A percentile compares a stretch with the other conserved stretches of the same genome.
These are phyloP conservation scores for Ceratobasidium sp. DNA, from an alignment of 1,284 basidiomycete species.

Conservation along the genomic window DNA sequence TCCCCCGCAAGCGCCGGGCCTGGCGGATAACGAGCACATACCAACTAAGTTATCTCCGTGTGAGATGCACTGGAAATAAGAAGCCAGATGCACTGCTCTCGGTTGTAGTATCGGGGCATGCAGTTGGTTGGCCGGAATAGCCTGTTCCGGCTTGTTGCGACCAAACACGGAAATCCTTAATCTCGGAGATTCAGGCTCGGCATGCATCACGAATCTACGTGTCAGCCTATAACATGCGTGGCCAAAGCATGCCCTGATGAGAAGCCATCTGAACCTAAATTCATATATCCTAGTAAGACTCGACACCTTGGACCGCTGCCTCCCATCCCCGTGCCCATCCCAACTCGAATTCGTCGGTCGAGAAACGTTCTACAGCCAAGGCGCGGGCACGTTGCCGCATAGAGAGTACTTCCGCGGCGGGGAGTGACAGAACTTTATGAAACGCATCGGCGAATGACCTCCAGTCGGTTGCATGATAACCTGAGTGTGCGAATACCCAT, in stretches of 20 bases:
- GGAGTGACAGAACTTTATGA: conserved; percentile 71
- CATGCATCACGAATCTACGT: not conserved
- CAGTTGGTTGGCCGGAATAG: not conserved
- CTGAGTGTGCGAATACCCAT: conserved; percentile 55
- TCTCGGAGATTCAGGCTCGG: not conserved
- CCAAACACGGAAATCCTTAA: conserved; percentile 1
- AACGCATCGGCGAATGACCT: conserved; percentile 78
- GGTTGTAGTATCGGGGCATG: not conserved
- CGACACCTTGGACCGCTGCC: conserved; percentile 20
- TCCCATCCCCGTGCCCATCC: conserved; percentile 66
- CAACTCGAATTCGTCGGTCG: conserved; percentile 77
- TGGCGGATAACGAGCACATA: not conserved
- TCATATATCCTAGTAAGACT: not conserved
- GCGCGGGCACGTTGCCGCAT: conserved; percentile 76
- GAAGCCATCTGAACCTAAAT: not conserved
- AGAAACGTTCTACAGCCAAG: conserved; percentile 78
- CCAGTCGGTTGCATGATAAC: conserved; percentile 82
- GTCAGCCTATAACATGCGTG: not conserved
- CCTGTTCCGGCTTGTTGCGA: not conserved
- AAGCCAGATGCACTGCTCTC: not conserved
- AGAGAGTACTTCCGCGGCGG: conserved; percentile 64
- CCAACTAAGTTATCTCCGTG: not conserved
- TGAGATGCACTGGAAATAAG: no score
- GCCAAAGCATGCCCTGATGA: not conserved
- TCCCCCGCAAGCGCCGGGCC: not conserved